Base-by-base conservation (phyloP, 768 basidiomycete genomes). In the Leccinum truebloodii region DNA sequence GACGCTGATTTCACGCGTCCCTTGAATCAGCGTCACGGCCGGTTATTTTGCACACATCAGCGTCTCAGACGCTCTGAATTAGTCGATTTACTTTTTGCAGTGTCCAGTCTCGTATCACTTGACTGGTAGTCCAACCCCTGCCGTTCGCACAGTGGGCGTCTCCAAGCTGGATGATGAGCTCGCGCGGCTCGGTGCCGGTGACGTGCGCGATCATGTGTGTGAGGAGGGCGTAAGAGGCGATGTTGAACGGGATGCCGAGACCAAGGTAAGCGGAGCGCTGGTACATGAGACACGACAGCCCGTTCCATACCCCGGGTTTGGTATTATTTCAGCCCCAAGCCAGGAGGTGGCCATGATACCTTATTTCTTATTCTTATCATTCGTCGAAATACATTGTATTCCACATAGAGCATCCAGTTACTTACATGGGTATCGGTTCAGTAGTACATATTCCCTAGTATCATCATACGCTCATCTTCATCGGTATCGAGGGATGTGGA, bases 191-290 rank as follows among this genome's bases (percentile, higher is more conserved):
- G 4, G 92, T 95, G 49, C 83, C 81, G 13, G 96, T 98, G 59
- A 97, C 86, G 26, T 85, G 88, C n/a, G 96, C 95, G 64, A 99
- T 86, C 92, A 99, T 95, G 75, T 98, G 95, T 0, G 95, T 97
- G 56, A 99, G 86, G 22, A 99, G 84, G 4, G 97, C 92, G 75
- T 98, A 99, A 0, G 97, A 98, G 13, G 95, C 97, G 75, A 99
- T 98, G 76, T 99, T 99, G 84, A 99, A 99, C 0, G 96, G 96
- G 53, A 99, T 92, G 4, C 96, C 96, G 41, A 99, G 91, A 1
- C 96, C 96, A 7, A 98, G 84, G 72, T 99, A 96, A n/a, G 95
- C 95, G 13, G 96, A 98, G 52, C 0, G 26, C 26, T 26, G 26
- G 26, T 26, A 26, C 26, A 26, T 4, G 26, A 26, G 26, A 26